Evolutionary conservation across 2,329 filamentous ascomycete genomes (phyloP).

Genomic region (Phialophora expanda): DNA sequence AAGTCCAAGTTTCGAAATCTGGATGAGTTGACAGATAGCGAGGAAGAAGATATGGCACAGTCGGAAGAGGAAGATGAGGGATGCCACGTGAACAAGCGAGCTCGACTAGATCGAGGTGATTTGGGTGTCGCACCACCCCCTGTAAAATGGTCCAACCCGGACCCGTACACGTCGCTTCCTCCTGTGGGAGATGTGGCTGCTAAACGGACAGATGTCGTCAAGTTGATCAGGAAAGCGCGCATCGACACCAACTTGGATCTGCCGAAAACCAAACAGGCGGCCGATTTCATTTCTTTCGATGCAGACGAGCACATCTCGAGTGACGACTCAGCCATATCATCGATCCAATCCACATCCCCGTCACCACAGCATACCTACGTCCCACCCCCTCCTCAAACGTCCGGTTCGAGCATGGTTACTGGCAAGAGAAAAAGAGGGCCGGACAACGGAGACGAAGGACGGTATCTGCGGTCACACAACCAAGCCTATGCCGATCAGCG

Average conservation of each 20-base stretch:
- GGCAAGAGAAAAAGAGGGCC: constrained; percentile 76
- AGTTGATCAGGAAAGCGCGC: constrained; percentile 88
- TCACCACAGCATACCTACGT: constrained; percentile 34
- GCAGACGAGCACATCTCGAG: constrained; percentile 52
- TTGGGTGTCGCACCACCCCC: constrained; percentile 38
- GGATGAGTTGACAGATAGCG: constrained; percentile 52
- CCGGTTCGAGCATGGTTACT: constrained; percentile 54
- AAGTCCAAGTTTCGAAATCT: constrained; percentile 42
- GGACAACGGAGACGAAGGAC: constrained; percentile 37
- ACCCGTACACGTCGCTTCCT: constrained; percentile 87
- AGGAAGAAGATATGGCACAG: constrained; percentile 53
- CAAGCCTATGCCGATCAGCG: constrained; percentile 21
- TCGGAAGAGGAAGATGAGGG: constrained; percentile 46
- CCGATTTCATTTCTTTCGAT: constrained; percentile 88
- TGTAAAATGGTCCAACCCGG: constrained; percentile 94
- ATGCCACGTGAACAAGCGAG: constrained; percentile 44
- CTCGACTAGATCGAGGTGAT: constrained; percentile 42
- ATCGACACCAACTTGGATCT: constrained; percentile 64
- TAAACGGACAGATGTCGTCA: constrained; percentile 86
- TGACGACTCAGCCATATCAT: constrained; percentile 15
- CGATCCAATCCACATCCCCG: neutral
- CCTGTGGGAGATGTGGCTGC: constrained; percentile 73
- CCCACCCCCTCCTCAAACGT: constrained; percentile 48
- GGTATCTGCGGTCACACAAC: constrained; percentile 41
- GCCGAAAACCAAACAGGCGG: constrained; percentile 47